Base-by-base conservation (phyloP, 2,329 filamentous ascomycete genomes). In the Epicoccum sorghinum region DNA sequence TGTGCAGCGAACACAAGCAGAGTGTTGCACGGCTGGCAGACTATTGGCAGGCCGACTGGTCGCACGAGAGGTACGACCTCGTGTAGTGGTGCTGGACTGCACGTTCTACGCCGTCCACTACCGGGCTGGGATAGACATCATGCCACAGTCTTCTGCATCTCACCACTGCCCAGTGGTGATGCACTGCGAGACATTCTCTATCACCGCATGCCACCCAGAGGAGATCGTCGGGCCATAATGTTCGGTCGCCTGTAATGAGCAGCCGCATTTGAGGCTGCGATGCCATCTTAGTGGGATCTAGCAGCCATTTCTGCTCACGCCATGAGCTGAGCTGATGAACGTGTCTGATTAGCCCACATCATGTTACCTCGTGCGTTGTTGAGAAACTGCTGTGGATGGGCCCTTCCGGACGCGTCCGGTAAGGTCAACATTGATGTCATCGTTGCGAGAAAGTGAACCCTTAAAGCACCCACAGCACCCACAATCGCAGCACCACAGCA, bases 311-410 rank as follows among this genome's bases (percentile, higher is more conserved):
- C 41, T 8, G 42, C 58, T 66, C 63, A 66, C 63, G 63, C 63
- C 60, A 55, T 63, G 58, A 44, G 46, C 58, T 64, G 59, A 66
- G 48, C 58, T 64, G 59, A 66, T 43, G 30, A 47, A 41, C 30
- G 18, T 40, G 51, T 52, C 38, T 57, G 45, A 44, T 44, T 47
- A 57, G 49, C 40, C 46, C 58, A 49, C 46, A 45, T 60, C 47
- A 57, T 53, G 51, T 59, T 60, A 53, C 57, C 47, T 45, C 40
- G 46, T 60, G 48, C 33, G 39, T 36, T 50, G 46, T 50, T 50
- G 52, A 50, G 41, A 14, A 46, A 32, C 40, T 30, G 33, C 36
- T 33, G 39, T 36, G 12, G 14, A 41, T 49, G 40, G 51, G 14
- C 45, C 44, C 51, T 38, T 47, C 50, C 52, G 52, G 46, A 40